phyloP scores from a whole-genome alignment of 2,329 filamentous ascomycete genomes.

The Pseudopyricularia javanii region DNA sequence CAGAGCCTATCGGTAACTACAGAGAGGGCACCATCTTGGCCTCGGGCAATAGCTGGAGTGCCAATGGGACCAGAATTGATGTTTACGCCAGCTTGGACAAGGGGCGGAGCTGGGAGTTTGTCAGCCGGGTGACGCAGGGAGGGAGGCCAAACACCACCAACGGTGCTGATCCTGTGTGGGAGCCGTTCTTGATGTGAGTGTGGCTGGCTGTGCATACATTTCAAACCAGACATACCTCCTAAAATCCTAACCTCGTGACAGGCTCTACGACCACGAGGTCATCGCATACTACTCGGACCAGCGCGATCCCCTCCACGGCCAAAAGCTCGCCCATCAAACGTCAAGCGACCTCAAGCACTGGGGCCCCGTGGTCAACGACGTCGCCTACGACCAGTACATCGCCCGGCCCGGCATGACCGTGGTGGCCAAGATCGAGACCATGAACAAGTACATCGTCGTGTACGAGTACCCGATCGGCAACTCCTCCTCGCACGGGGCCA shows the following conservation, averaged over 20 bases:
- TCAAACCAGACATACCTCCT: neutral
- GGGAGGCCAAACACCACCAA: conserved; percentile 51
- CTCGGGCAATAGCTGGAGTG: conserved; percentile 48
- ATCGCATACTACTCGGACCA: conserved; percentile 64
- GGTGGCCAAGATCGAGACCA: conserved; percentile 39
- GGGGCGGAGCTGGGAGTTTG: conserved; percentile 53
- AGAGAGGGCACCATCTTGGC: conserved; percentile 50
- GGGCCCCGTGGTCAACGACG: conserved; percentile 48
- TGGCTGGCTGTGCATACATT: neutral
- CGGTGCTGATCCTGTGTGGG: conserved; percentile 58
- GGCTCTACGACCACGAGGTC: conserved; percentile 42
- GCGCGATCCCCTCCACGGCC: conserved; percentile 50
- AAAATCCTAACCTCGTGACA: conserved; percentile 7
- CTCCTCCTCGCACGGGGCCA: conserved; percentile 13
- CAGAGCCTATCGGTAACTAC: conserved; percentile 42
- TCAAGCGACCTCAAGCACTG: conserved; percentile 48
- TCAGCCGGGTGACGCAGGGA: conserved; percentile 52
- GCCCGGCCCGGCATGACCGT: conserved; percentile 59
- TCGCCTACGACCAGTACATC: conserved; percentile 47
- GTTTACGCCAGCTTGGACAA: conserved; percentile 52
- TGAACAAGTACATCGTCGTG: conserved; percentile 48
- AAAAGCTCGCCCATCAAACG: conserved; percentile 56
- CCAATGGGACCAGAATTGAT: conserved; percentile 54
- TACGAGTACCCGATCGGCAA: conserved; percentile 47
- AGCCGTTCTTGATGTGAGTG: conserved; percentile 46